A percentile compares a stretch with the other conserved stretches of the same genome.
Evolutionary conservation across 2,329 filamentous ascomycete species (phyloP).

Genomic region (Graphiopsis chlorocephala): DNA sequence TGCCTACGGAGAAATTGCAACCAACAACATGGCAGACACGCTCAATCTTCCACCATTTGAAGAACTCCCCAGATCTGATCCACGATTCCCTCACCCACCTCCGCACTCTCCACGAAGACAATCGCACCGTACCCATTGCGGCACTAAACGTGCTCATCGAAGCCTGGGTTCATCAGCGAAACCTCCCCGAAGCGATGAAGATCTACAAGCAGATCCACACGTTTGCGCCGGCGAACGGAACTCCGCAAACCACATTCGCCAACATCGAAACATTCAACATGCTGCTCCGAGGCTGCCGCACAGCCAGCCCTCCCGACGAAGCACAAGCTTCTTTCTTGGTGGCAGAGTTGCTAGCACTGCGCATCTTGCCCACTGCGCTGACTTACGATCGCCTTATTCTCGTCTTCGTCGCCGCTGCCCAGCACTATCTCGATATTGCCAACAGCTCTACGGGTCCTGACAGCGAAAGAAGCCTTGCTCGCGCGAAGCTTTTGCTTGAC

Average conservation of each 20-base stretch:
- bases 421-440: constrained; percentile 8
- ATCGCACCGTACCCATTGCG: constrained; percentile 51
- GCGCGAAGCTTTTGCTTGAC: constrained; percentile 27
- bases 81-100: constrained; percentile 57
- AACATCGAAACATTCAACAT: constrained; percentile 60
- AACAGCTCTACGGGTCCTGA: neutral
- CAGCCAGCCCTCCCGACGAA: constrained; percentile 39
- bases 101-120: constrained; percentile 51
- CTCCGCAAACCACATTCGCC: constrained; percentile 28
- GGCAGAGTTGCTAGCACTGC: constrained; percentile 58
- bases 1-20: constrained; percentile 62
- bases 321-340: constrained; percentile 60
- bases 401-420: constrained; percentile 44
- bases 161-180: constrained; percentile 44
- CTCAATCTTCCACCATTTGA: constrained; percentile 59
- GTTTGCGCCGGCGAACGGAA: constrained; percentile 29
- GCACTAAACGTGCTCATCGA: constrained; percentile 54
- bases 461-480: neutral
- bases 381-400: constrained; percentile 64
- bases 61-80: constrained; percentile 45
- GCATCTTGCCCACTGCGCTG: constrained; percentile 52
- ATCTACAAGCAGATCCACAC: constrained; percentile 61
- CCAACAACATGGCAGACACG: constrained; percentile 61
- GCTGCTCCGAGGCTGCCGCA: constrained; percentile 39
- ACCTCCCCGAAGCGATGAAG: constrained; percentile 53